phyloP scores from a whole-genome alignment of 768 basidiomycete genomes.

The Amanita pallidorosea region DNA sequence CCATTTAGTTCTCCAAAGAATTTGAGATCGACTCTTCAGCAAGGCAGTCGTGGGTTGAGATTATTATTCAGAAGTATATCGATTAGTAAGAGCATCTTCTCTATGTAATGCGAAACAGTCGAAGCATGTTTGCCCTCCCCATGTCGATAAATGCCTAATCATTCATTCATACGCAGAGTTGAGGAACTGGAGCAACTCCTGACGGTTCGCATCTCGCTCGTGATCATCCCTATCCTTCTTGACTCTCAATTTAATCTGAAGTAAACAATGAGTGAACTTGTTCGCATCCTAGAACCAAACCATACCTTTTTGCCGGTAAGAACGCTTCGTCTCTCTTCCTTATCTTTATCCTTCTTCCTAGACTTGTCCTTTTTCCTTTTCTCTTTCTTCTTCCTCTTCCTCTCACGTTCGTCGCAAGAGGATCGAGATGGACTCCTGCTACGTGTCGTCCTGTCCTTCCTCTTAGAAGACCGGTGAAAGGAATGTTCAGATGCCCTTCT shows the following conservation, averaged over 20 bases:
- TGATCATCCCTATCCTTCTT: constrained; percentile 47
- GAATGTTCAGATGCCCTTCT: background rate
- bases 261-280: background rate
- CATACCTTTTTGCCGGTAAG: constrained; percentile 53
- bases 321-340: constrained; percentile 41
- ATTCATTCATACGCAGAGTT: constrained; percentile 37
- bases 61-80: no score
- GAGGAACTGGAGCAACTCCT: constrained; percentile 41
- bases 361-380: constrained; percentile 18
- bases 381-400: constrained; percentile 21
- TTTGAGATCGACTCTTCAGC: no score
- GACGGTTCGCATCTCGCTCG: constrained; percentile 45
- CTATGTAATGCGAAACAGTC: no score
- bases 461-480: background rate
- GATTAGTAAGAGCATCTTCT: no score
- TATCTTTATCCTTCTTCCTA: constrained; percentile 21
- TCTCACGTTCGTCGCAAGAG: constrained; percentile 15
- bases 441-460: constrained; percentile 13
- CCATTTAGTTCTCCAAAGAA: no score
- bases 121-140: no score
- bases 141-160: background rate
- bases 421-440: constrained; percentile 3
- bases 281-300: background rate
- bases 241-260: constrained; percentile 52
- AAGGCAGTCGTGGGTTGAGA: no score